Evolutionary conservation across 148 eudicot species (phyloP).

Genomic region (Vaccinium myrtillus): DNA sequence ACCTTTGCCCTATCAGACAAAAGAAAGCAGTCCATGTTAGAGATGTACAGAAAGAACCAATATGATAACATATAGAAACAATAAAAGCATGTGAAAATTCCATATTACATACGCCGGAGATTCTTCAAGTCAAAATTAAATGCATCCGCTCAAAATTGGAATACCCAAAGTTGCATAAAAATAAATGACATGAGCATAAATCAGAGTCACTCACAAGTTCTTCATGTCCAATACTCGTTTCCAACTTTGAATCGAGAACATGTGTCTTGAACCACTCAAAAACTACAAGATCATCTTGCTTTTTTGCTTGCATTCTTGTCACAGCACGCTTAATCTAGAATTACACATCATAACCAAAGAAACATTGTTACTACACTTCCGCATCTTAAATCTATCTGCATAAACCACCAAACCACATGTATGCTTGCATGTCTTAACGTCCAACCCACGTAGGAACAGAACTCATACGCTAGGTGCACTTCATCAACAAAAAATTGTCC

Average conservation of each 20-base stretch:
- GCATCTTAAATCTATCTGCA: neutral
- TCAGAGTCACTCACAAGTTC: constrained; percentile 67
- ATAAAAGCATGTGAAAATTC: neutral
- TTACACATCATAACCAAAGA: constrained; percentile 17
- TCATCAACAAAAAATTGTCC: neutral
- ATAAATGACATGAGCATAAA: neutral
- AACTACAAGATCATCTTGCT: constrained; percentile 57
- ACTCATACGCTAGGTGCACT: neutral
- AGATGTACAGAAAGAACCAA: neutral
- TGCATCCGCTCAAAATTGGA: neutral
- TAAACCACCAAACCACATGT: neutral
- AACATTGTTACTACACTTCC: neutral
- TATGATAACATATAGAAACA: neutral
- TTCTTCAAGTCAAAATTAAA: neutral
- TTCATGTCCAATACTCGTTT: constrained; percentile 79
- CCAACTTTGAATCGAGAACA: constrained; percentile 72
- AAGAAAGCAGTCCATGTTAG: constrained; percentile 7
- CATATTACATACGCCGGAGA: neutral
- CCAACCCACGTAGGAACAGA: neutral
- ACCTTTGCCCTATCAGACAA: neutral
- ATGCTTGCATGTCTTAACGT: neutral
- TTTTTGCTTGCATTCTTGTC: constrained; percentile 54
- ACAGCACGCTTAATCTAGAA: constrained; percentile 61
- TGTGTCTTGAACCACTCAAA: constrained; percentile 81
- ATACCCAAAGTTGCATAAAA: neutral